Base-by-base conservation (phyloP, 2,329 filamentous ascomycete genomes). In the Paracoccidioides brasiliensis region DNA sequence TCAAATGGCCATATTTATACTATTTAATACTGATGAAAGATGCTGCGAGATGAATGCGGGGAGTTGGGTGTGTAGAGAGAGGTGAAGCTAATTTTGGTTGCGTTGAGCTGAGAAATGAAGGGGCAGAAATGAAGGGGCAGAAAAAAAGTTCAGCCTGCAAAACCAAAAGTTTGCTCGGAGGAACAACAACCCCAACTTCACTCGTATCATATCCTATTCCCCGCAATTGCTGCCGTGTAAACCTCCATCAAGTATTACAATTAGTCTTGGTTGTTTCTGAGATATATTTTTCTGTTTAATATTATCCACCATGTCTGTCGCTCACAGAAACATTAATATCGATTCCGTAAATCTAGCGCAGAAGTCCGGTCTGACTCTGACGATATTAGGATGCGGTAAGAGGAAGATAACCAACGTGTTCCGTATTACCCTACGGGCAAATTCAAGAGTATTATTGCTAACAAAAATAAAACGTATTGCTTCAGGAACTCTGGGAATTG, bases 381-480 rank as follows among this genome's bases (percentile, higher is more conserved):
- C 88, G 59, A 81, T 93, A 59, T 78, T 95, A 57, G 89, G 89
- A 64, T 93, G 87, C 70, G 88, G 87, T 86, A 78, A 67, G 80
- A 74, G 35, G 32, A 33, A 42, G 40, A 49, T 42, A 30, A 45
- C 22, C 8, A 12, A n/a, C 14, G 22, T 44, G 22, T 15, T 22
- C 3, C 7, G 22, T 44, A 44, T 15, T n/a, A n/a, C 4, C 15
- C 12, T 38, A 3, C 50, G 4, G 12, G 6, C n/a, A 15, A 53
- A 44, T 45, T 41, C n/a, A 14, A 46, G 42, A 53, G 45, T 2
- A 15, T 14, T 40, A 40, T 57, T 12, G 58, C 51, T 52, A 52
- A 55, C 52, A 14, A 33, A 45, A 1, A 43, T 10, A 45, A 33
- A 28, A 44, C 28, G 46, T 22, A 41, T 28, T 32, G 14, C n/a